Evolutionary conservation across 805 yeast genomes (phyloP).

Genomic region (Candida tammaniensis): DNA sequence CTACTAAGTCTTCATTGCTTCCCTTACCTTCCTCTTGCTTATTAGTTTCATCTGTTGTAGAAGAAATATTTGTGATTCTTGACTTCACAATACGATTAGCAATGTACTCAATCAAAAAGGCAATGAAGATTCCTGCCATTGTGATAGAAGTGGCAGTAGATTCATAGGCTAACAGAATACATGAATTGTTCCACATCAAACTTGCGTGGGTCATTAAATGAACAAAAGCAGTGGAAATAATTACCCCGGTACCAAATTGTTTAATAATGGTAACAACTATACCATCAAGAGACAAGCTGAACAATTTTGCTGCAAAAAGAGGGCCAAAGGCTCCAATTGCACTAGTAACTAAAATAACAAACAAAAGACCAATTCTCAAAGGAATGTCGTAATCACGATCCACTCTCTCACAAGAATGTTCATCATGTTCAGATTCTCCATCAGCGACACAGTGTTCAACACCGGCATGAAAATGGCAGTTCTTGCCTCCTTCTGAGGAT

Average conservation of each 20-base stretch:
- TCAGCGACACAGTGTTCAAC: slow-evolving; percentile 26
- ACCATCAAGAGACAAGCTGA: slow-evolving; percentile 12
- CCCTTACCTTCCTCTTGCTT: not conserved
- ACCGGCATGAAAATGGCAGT: slow-evolving; percentile 33
- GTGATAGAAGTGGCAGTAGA: slow-evolving; percentile 24
- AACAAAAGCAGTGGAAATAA: slow-evolving; percentile 31
- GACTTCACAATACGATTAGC: slow-evolving; percentile 12
- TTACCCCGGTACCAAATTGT: slow-evolving; percentile 31
- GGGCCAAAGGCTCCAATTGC: slow-evolving; percentile 34
- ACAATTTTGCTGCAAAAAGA: slow-evolving; percentile 15
- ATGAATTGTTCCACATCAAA: slow-evolving; percentile 24
- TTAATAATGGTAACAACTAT: slow-evolving; percentile 13
- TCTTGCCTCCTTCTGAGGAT: slow-evolving; percentile 3
- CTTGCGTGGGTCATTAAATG: slow-evolving; percentile 28
- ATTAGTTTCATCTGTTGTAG: not conserved
- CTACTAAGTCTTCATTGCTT: not conserved
- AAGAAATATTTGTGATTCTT: slow-evolving; percentile 2
- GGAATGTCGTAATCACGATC: slow-evolving; percentile 27
- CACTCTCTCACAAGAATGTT: slow-evolving; percentile 19
- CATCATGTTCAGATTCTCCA: slow-evolving; percentile 9
- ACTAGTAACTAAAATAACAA: slow-evolving; percentile 33
- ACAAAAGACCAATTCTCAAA: slow-evolving; percentile 28
- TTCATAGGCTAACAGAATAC: slow-evolving; percentile 21
- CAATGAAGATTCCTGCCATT: slow-evolving; percentile 27
- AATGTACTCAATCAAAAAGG: slow-evolving; percentile 22